Evolutionary conservation across 169 alveolate genomes (phyloP).

Genomic region (Cryptosporidium viatorum): DNA sequence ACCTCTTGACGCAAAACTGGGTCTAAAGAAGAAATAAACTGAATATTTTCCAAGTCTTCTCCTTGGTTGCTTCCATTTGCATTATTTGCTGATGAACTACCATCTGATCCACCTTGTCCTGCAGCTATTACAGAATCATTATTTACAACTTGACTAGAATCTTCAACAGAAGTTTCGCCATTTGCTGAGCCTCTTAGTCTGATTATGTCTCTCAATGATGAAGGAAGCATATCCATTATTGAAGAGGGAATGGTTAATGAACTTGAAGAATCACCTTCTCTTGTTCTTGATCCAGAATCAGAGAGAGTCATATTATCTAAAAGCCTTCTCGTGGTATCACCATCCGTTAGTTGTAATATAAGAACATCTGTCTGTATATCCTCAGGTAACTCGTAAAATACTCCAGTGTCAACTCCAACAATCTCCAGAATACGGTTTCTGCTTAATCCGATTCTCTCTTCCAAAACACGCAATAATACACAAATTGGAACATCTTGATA

Average conservation of each 20-base stretch:
- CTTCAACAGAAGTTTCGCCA: not conserved
- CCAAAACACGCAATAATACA: conserved; percentile 27
- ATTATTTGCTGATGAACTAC: not conserved
- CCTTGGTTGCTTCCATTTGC: not conserved
- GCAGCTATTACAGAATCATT: not conserved
- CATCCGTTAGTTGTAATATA: conserved; percentile 50
- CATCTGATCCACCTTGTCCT: not conserved
- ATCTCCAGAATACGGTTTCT: conserved; percentile 59
- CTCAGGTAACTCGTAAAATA: conserved; percentile 54
- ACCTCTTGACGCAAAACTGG: conserved; percentile 85
- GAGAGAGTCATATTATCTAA: conserved; percentile 54
- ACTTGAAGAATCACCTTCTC: not conserved
- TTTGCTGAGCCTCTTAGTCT: conserved; percentile 24
- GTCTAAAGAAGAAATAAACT: conserved; percentile 83
- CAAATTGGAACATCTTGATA: not conserved
- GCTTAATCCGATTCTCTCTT: conserved; percentile 24
- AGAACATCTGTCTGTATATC: conserved; percentile 69
- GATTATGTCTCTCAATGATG: conserved; percentile 51
- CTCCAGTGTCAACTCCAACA: conserved; percentile 57
- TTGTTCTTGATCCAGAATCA: conserved; percentile 39
- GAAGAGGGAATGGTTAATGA: conserved; percentile 31
- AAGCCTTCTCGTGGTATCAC: conserved; percentile 54
- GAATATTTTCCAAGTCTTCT: conserved; percentile 82
- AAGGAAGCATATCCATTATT: conserved; percentile 44
- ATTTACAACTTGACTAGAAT: not conserved